Base-by-base conservation (phyloP, 208 protist genomes). In the Porcisia deanei region DNA sequence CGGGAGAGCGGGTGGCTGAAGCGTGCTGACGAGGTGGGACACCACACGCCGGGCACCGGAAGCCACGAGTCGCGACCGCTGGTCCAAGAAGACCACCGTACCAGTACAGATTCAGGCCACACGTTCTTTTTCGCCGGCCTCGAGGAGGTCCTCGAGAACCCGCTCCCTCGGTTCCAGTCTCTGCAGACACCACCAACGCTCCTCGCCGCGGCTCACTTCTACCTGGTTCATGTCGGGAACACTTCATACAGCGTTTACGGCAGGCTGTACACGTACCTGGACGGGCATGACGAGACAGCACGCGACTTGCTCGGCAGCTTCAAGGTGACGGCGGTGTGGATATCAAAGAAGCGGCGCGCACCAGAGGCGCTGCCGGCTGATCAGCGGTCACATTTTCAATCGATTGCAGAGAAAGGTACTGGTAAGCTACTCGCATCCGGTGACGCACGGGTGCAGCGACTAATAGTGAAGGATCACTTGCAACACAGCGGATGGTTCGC, bases 101-200 rank as follows among this genome's bases (percentile, higher is more conserved):
- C 70, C 20, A 69, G 76, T 47, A 34, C 61, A 16, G 73, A 30
- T n/a, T 49, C 79, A 1, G 78, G 84, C 52, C 73, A 73, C 25
- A 91, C 90, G 12, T 85, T 92, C 43, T 94, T 94, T 70, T 88
- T 86, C 72, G 90, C 83, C 14, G 90, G 90, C 14, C 75, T 87
- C 30, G 87, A 91, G 53, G 82, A 77, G n/a, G 60, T 72, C 5
- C 76, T 94, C 34, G 71, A 52, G 30, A 75, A 79, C 34, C 73
- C 71, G 49, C 53, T 34, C 20, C 79, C 81, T 1, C 63, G 80
- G 70, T 84, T 90, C 25, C 57, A 82, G 59, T 73, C 69, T 30
- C 71, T 73, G 2, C 84, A 80, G 16, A 84, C 79, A 34, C 80
- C 86, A 16, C 86, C 85, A 2, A 86, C 81, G 52, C 39, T 92